phyloP scores from a whole-genome alignment of 164 flowering plant genomes.

The Liquidambar formosana region DNA sequence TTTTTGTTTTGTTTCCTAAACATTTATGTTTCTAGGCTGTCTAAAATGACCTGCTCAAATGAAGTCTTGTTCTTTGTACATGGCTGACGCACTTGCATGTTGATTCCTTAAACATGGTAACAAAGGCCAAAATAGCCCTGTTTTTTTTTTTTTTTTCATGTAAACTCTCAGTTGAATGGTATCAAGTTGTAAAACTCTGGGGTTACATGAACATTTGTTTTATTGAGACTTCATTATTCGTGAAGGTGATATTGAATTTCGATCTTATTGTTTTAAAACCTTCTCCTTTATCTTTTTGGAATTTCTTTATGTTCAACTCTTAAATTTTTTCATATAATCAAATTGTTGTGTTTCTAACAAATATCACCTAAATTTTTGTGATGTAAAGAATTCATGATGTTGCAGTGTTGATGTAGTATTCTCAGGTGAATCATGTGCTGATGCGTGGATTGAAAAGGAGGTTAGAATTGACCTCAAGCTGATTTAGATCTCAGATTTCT shows the following conservation, averaged over 20 bases:
- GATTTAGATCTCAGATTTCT: neutral
- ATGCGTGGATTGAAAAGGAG: constrained; percentile 98
- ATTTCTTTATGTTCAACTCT: too few species aligned
- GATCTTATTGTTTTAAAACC: too few species aligned
- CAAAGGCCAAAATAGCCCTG: neutral
- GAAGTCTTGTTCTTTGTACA: neutral
- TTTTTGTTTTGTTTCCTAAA: neutral
- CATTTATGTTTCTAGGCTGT: neutral
- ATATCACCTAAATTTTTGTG: constrained; percentile 1
- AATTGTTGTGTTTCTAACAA: neutral
- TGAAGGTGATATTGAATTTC: neutral
- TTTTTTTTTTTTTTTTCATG: neutral
- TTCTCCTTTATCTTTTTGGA: too few species aligned
- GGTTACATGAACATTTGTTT: neutral
- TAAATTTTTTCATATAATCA: neutral
- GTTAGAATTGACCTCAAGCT: constrained; percentile 27
- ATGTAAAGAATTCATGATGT: constrained; percentile 18
- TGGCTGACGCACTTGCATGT: neutral
- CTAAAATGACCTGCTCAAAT: neutral
- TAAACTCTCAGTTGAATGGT: too few species aligned
- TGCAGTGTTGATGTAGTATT: constrained; percentile 82
- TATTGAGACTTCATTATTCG: neutral
- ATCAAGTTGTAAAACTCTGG: too few species aligned
- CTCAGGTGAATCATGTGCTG: constrained; percentile 78
- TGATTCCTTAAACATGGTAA: neutral